These are phyloP conservation scores for Rhizopus arrhizus DNA, from an alignment of 371 early-diverging fungal genomes.

Conservation along the genomic window DNA sequence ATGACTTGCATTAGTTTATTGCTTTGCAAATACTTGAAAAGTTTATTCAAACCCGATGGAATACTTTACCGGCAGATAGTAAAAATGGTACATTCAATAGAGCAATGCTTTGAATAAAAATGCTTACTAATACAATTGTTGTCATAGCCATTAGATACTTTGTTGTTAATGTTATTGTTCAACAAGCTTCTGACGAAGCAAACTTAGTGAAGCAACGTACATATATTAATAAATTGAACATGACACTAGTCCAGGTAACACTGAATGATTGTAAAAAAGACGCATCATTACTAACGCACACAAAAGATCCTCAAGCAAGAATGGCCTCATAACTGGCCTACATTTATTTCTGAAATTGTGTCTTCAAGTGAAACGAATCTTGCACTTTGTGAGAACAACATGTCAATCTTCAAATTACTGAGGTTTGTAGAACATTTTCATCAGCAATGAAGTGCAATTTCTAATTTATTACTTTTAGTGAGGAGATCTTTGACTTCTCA, in stretches of 20 bases:
- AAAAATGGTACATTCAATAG: conserved; percentile 69
- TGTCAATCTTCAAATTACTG: conserved; percentile 95
- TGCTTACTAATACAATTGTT: background rate
- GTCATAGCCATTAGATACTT: conserved; percentile 91
- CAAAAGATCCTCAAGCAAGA: conserved; percentile 97
- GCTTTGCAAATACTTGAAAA: conserved; percentile 96
- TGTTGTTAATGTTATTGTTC: conserved; percentile 87
- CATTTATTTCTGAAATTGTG: conserved; percentile 98
- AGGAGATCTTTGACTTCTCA: conserved; percentile 98
- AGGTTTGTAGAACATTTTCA: conserved; percentile 78
- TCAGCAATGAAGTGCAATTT: no score
- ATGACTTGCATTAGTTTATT: conserved; percentile 74
- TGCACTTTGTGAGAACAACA: conserved; percentile 97
- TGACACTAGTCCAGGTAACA: conserved; percentile 90
- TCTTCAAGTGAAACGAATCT: conserved; percentile 89
- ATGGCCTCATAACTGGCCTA: conserved; percentile 99
- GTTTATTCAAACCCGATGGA: conserved; percentile 97
- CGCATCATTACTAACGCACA: background rate
- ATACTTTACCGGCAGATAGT: conserved; percentile 87
- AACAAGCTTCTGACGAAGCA: conserved; percentile 83
- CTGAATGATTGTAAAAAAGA: background rate
- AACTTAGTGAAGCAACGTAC: conserved; percentile 70
- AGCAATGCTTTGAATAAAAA: background rate
- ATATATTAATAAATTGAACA: conserved; percentile 88
- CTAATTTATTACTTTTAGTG: conserved; percentile 59